phyloP scores from a whole-genome alignment of 1,284 basidiomycete genomes.

The Vanrija humicola region DNA sequence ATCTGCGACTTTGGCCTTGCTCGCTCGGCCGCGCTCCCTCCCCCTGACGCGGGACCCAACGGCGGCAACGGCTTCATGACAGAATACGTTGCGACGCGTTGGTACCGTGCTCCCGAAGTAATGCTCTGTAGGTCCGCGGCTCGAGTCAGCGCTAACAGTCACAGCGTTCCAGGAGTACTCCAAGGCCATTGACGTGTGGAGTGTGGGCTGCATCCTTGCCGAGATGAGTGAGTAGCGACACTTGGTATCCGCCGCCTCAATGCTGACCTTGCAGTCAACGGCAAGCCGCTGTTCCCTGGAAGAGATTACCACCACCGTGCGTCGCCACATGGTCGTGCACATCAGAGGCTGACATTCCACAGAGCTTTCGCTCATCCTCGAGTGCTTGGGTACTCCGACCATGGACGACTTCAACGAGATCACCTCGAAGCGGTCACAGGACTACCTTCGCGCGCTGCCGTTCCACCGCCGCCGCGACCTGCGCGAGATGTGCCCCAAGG shows the following conservation, averaged over 20 bases:
- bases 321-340: not conserved
- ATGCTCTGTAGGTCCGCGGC: constrained; percentile 63
- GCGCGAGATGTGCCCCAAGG: constrained; percentile 67
- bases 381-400: constrained; percentile 57
- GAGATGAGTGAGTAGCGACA: constrained; percentile 63
- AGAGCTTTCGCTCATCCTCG: constrained; percentile 58
- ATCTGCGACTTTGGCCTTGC: constrained; percentile 92
- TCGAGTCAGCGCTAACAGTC: not conserved
- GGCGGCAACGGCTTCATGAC: constrained; percentile 89
- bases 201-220: constrained; percentile 85
- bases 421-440: constrained; percentile 71
- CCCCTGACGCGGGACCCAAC: constrained; percentile 68
- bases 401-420: constrained; percentile 63
- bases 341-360: constrained; percentile 1
- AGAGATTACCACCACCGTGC: constrained; percentile 51
- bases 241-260: not conserved
- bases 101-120: constrained; percentile 92
- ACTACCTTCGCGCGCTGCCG: constrained; percentile 65
- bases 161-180: constrained; percentile 87
- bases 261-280: constrained; percentile 55
- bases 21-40: constrained; percentile 67
- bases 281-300: constrained; percentile 85
- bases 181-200: constrained; percentile 89
- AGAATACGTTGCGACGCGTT: constrained; percentile 88
- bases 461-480: constrained; percentile 84